Base-by-base conservation (phyloP, 202 grass and related monocot species). In the Saccharum hybrid region DNA sequence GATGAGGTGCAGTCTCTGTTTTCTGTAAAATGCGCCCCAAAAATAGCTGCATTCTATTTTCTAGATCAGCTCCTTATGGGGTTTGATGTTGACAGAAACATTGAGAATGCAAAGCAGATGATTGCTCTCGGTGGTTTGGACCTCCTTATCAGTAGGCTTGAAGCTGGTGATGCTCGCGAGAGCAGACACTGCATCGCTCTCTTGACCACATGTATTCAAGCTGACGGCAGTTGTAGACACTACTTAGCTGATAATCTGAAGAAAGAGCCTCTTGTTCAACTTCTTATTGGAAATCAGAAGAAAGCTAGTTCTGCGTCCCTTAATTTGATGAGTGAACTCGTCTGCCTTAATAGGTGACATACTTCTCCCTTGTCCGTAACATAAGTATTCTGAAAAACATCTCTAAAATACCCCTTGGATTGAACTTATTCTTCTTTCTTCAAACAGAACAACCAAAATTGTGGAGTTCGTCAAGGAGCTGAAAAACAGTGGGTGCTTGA, bases 51-150 rank as follows among this genome's bases (percentile, higher is more conserved):
- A 74, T 88, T 99, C 16, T 99, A 96, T 82, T 90, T 99, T 45
- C 84, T 99, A 64, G 87, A 96, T 88, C 96, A 99, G 79, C 93
- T 99, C 65, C 88, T 99, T 67, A 92, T 79, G 80, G 96, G 96
- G 39, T 99, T 94, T 64, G 91, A 99, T 61, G 74, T 92, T 19
- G 93, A 99, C 69, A 92, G 96, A 90, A 99, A 99, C 73, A 75
- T 91, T 31, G 96, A 99, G 86, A 96, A 96, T 21, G 86, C 91
- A 48, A 99, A 99, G 74, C 96, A 99, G 79, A 87, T 96, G 91
- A 86, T 99, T 90, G 76, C 88, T 10, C 86, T 96, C 16, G 91
- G 93, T 86, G 96, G 96, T 67, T 85, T 99, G 84, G 88, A 96
- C 69, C 81, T 99, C 8, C 89, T 99, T n/a, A 92, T 94, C 28